Conservation (phyloP, 306 rosid genomes). For the Gleditsia sinensis region DNA sequence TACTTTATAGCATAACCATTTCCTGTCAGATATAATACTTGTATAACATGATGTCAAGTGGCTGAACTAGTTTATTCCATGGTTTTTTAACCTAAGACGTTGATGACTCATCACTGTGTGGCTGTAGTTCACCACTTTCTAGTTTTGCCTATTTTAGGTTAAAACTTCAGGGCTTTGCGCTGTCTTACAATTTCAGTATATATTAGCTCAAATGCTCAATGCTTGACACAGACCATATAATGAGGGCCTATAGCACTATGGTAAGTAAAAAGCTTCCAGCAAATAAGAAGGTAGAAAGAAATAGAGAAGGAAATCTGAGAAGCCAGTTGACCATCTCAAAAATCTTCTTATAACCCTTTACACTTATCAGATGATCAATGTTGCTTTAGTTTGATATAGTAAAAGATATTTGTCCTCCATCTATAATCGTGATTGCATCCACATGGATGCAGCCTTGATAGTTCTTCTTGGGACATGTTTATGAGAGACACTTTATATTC, state of each 20-base stretch:
- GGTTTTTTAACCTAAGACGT: background rate
- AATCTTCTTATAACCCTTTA: background rate
- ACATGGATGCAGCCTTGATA: background rate
- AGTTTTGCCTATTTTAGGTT: background rate
- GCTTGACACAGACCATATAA: background rate
- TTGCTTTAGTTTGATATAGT: background rate
- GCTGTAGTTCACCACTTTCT: background rate
- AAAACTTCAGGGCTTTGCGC: background rate
- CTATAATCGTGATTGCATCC: background rate
- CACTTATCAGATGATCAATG: background rate
- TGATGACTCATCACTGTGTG: background rate
- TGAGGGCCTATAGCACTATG: background rate
- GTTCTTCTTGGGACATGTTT: background rate
- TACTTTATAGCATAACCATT: background rate
- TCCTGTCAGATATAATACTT: background rate
- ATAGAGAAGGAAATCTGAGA: background rate
- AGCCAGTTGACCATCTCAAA: background rate
- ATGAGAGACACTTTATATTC: background rate
- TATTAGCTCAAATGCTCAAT: background rate
- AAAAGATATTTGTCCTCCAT: background rate
- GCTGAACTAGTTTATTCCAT: background rate
- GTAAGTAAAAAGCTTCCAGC: background rate
- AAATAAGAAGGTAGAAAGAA: background rate
- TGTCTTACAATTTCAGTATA: background rate
- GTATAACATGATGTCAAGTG: background rate